phyloP scores from a whole-genome alignment of 495 filamentous ascomycete genomes.

The Neurospora tetrasperma region DNA sequence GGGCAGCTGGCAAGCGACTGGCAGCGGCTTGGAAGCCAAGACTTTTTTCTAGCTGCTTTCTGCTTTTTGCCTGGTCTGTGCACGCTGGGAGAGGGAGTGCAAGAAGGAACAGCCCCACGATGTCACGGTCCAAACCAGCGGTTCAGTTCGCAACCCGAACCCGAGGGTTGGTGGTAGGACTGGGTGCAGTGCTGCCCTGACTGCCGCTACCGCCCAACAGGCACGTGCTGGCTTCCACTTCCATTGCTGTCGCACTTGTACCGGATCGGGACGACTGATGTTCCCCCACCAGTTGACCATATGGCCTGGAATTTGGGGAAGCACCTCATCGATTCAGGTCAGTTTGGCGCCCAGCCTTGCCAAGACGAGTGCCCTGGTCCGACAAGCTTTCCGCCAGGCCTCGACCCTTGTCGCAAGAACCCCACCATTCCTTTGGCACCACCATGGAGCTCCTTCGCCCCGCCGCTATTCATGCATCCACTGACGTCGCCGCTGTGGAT shows the following conservation, averaged over 20 bases:
- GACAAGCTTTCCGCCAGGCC: background rate
- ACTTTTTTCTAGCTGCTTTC: background rate
- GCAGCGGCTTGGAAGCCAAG: background rate
- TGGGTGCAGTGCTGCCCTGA: no score
- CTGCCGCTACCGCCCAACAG: background rate
- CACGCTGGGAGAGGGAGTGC: background rate
- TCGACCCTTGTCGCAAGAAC: background rate
- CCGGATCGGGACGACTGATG: background rate
- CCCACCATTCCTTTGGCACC: background rate
- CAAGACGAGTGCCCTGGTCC: background rate
- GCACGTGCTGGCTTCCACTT: background rate
- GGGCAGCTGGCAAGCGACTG: conserved; percentile 14
- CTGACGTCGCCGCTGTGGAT: background rate
- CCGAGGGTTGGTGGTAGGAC: background rate
- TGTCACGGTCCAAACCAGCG: background rate
- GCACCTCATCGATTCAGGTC: background rate
- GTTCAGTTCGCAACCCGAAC: background rate
- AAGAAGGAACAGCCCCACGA: background rate
- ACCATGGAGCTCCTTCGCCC: background rate
- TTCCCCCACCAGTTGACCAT: background rate
- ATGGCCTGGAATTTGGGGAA: background rate
- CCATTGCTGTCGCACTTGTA: background rate
- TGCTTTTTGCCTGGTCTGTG: background rate
- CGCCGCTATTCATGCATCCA: background rate
- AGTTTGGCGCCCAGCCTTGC: background rate